These are phyloP conservation scores for Prunus campanulata DNA, from an alignment of 306 rosid genomes.

Conservation along the genomic window DNA sequence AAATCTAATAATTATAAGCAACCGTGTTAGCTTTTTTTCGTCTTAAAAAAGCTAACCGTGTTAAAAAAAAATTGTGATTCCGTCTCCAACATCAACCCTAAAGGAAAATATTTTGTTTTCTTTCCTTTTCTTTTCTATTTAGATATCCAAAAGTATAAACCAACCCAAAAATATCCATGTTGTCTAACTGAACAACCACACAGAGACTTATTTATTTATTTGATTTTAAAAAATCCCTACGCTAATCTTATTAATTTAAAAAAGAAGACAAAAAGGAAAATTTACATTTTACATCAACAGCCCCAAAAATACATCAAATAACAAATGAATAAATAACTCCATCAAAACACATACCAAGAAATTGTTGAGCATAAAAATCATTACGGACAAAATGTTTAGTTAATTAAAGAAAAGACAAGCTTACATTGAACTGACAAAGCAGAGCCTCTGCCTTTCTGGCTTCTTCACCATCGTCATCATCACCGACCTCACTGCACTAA, in stretches of 20 bases:
- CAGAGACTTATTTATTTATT: background rate
- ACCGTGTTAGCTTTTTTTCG: too few relatives aligned
- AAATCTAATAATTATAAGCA: too few relatives aligned
- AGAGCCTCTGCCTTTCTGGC: slow-evolving; percentile 31
- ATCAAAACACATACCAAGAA: too few relatives aligned
- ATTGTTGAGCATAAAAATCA: too few relatives aligned
- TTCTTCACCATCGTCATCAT: slow-evolving; percentile 33
- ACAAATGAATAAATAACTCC: too few relatives aligned
- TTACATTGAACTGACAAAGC: slow-evolving; percentile 44
- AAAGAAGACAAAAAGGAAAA: background rate
- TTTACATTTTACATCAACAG: background rate
- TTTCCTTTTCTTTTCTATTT: background rate
- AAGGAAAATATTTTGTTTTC: background rate
- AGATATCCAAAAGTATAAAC: background rate
- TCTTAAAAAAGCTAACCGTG: too few relatives aligned
- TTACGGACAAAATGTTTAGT: background rate
- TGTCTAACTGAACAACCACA: background rate
- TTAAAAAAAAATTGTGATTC: too few relatives aligned
- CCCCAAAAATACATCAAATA: background rate
- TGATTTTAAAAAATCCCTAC: background rate
- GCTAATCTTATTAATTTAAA: background rate
- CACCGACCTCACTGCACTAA: background rate
- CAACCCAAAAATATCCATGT: background rate
- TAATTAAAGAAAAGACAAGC: background rate
- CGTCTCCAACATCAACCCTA: too few relatives aligned